phyloP scores from a whole-genome alignment of 148 eudicot genomes.

The Arctostaphylos glauca region DNA sequence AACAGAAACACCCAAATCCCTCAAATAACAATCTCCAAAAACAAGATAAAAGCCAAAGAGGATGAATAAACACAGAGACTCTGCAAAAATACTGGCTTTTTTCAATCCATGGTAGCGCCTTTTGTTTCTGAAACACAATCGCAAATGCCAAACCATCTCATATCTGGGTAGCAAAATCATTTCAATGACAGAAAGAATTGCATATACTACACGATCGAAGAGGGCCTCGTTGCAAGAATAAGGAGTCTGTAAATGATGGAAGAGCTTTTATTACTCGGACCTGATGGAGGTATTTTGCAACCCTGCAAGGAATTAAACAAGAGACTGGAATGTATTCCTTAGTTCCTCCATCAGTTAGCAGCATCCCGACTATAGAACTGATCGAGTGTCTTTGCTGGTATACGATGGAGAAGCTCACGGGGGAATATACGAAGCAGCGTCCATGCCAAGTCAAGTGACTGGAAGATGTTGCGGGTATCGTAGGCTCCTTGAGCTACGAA shows the following conservation, averaged over 20 bases:
- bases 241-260: background rate
- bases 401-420: slow-evolving; percentile 97
- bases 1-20: background rate
- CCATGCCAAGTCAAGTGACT: slow-evolving; percentile 98
- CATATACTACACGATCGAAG: slow-evolving; percentile 18
- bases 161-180: background rate
- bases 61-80: background rate
- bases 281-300: slow-evolving; percentile 10
- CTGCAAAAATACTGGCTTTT: background rate
- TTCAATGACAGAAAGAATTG: slow-evolving; percentile 3
- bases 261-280: slow-evolving; percentile 26
- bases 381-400: slow-evolving; percentile 98
- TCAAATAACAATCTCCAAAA: background rate
- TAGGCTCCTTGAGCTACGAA: slow-evolving; percentile 97
- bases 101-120: background rate
- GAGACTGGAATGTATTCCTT: background rate
- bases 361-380: slow-evolving; percentile 87
- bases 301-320: background rate
- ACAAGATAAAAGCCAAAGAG: background rate
- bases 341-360: slow-evolving; percentile 41
- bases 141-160: slow-evolving; percentile 13
- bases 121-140: slow-evolving; percentile 7
- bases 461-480: slow-evolving; percentile 93
- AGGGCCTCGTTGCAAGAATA: slow-evolving; percentile 20
- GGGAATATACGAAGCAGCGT: slow-evolving; percentile 94